Percentiles rank a stretch among this genome's conserved stretches.
These are phyloP conservation scores for Chaetoceros muelleri DNA, from an alignment of 108 stramenopile species.

Conservation along the genomic window DNA sequence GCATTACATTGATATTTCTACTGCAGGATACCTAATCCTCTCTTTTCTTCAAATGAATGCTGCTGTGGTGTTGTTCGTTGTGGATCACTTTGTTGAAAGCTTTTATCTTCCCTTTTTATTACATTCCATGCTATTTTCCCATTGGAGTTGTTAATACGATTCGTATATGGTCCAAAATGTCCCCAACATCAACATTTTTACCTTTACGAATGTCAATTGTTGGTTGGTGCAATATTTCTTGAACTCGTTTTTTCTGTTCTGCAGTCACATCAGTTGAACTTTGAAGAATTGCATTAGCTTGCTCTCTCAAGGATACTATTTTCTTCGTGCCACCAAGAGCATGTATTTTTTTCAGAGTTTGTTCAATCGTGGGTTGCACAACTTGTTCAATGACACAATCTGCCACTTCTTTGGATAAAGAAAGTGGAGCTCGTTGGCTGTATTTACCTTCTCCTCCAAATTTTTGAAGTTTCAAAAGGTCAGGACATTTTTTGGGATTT, in stretches of 20 bases:
- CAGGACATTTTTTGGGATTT: constrained; percentile 38
- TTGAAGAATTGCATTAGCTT: not conserved
- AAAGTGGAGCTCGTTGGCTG: constrained; percentile 12
- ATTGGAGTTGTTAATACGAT: no score
- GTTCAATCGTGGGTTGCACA: constrained; percentile 10
- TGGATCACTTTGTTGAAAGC: no score
- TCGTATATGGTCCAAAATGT: no score
- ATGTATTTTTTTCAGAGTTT: constrained; percentile 19
- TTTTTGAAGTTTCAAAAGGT: constrained; percentile 27
- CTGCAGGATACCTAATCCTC: no score
- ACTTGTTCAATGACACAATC: constrained; percentile 27
- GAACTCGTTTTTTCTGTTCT: constrained; percentile 16
- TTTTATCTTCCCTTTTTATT: no score
- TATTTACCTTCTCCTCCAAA: constrained; percentile 44
- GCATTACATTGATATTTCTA: no score
- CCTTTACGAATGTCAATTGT: constrained; percentile 35
- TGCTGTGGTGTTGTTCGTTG: no score
- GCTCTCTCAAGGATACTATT: constrained; percentile 20
- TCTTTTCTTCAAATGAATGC: no score
- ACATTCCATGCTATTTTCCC: no score
- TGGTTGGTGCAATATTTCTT: constrained; percentile 35
- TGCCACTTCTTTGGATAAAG: constrained; percentile 14
- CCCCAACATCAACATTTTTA: not conserved
- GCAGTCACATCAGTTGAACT: not conserved
- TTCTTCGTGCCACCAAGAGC: constrained; percentile 11